These are phyloP conservation scores for Candida endomychidarum DNA, from an alignment of 805 yeast species.

Conservation along the genomic window DNA sequence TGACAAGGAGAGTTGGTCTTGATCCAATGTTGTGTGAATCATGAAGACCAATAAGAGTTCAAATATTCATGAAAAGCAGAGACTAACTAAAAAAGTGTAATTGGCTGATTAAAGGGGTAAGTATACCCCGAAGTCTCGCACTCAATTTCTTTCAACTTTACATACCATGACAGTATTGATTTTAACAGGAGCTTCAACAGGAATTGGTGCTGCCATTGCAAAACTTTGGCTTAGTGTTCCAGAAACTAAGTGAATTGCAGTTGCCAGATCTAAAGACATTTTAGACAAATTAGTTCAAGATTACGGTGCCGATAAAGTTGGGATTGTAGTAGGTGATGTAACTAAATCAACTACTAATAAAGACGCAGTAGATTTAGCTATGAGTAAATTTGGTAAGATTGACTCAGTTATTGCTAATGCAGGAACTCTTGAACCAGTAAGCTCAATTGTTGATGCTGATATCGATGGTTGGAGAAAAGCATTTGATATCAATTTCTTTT, in stretches of 20 bases:
- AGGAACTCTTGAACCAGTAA: constrained; percentile 80
- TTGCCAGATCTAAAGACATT: constrained; percentile 63
- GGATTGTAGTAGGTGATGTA: constrained; percentile 60
- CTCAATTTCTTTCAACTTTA: too few relatives aligned
- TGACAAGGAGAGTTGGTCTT: too few relatives aligned
- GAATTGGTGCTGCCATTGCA: constrained; percentile 82
- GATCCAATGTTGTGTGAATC: too few relatives aligned
- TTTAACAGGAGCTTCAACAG: constrained; percentile 68
- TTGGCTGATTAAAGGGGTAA: too few relatives aligned
- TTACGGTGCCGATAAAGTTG: constrained; percentile 51
- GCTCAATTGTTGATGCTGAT: constrained; percentile 50
- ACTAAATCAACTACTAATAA: constrained; percentile 35
- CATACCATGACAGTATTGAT: constrained; percentile 30
- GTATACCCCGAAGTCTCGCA: too few relatives aligned
- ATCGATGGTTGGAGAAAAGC: constrained; percentile 58
- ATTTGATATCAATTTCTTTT: constrained; percentile 77
- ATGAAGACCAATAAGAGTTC: too few relatives aligned
- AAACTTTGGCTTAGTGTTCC: constrained; percentile 45
- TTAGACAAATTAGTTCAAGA: constrained; percentile 42
- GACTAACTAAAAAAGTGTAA: too few relatives aligned
- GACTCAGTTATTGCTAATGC: constrained; percentile 76
- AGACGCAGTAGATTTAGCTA: constrained; percentile 44
- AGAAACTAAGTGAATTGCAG: constrained; percentile 52
- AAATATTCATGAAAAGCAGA: too few relatives aligned
- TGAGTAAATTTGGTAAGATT: constrained; percentile 52